phyloP scores from a whole-genome alignment of 306 rosid species.

The Inga laurina region DNA sequence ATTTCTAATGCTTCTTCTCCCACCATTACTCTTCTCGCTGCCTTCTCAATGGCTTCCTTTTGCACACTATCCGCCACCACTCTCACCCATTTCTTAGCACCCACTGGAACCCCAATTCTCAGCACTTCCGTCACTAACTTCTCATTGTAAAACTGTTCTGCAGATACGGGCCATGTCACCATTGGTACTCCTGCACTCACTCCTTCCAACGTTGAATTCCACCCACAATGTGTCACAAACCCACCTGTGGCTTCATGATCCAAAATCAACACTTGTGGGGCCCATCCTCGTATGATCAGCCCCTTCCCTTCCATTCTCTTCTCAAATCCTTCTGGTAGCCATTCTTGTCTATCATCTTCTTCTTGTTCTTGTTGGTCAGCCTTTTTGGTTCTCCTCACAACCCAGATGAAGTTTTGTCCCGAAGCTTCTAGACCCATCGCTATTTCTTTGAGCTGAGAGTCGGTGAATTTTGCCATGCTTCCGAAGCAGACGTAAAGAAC shows the following conservation, averaged over 20 bases:
- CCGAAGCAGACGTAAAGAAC: constrained; percentile 38
- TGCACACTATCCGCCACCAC: background rate
- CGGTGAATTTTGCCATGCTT: background rate
- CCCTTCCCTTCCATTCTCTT: background rate
- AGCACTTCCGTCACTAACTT: constrained; percentile 38
- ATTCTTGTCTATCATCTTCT: background rate
- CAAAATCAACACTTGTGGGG: constrained; percentile 15
- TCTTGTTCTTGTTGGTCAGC: background rate
- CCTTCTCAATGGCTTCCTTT: constrained; percentile 7
- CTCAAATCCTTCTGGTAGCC: constrained; percentile 7
- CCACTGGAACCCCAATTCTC: constrained; percentile 35
- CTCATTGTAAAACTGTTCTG: constrained; percentile 44
- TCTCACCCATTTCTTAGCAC: constrained; percentile 13
- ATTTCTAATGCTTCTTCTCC: constrained; percentile 52
- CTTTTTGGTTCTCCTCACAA: background rate
- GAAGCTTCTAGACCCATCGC: constrained; percentile 29
- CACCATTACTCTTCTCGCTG: constrained; percentile 30
- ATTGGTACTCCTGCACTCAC: constrained; percentile 22
- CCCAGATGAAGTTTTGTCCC: constrained; percentile 30
- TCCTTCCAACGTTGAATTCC: constrained; percentile 46
- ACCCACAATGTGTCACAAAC: constrained; percentile 39
- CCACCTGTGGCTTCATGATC: background rate
- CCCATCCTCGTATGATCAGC: constrained; percentile 20
- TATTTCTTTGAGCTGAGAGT: constrained; percentile 27
- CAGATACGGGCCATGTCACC: constrained; percentile 40